Evolutionary conservation across 2,329 filamentous ascomycete species (phyloP), one percentile per base, ranked within the genome.

Genomic region (Fusarium brevicatenulatum): DNA sequence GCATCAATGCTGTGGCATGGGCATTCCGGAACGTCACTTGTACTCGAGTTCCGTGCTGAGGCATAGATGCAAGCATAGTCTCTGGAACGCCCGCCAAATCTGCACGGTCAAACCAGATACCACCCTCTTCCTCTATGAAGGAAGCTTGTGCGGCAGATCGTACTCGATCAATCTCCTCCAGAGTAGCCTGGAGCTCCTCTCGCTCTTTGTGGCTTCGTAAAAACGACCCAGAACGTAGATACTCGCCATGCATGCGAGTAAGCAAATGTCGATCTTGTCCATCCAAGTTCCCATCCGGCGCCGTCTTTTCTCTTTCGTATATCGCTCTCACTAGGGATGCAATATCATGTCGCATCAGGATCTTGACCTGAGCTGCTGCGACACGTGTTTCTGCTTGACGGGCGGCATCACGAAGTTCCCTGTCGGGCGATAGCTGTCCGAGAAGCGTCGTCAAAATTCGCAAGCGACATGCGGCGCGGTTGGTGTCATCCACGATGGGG

Each of bases 1-100:
- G 52, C 36, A 54, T 54, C 5, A 54, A 7, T 7, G 52, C 36
- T 9, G 19, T 19, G 2, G 19, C 19, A 30, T 40, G 36, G 3
- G 18, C 15, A 54, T 3, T 54, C 21, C 36, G 52, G 52, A 40
- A 54, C 0, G 25, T 30, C 15, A 19, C 52, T n/a, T 54, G 52
- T 8, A n/a, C 2, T 2, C 4, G 34, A 13, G 19, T 30, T 30
- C 25, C 36, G 1, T 54, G 3, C 2, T 30, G 36, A 0, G 15
- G 13, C 52, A 54, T n/a, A 0, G 52, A n/a, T 30, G 0, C 52
- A 18, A 54, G 36, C 0, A n/a, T 1, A 13, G 12, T 18, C 8
- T 54, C 52, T 5, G 25, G 36, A 5, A 54, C 36, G 12, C 52
- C 52, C 19, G 25, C 19, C 9, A 54, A 10, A 30, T 54, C 52